Conservation (phyloP, 2,329 filamentous ascomycete genomes). For the Emergomyces africanus region DNA sequence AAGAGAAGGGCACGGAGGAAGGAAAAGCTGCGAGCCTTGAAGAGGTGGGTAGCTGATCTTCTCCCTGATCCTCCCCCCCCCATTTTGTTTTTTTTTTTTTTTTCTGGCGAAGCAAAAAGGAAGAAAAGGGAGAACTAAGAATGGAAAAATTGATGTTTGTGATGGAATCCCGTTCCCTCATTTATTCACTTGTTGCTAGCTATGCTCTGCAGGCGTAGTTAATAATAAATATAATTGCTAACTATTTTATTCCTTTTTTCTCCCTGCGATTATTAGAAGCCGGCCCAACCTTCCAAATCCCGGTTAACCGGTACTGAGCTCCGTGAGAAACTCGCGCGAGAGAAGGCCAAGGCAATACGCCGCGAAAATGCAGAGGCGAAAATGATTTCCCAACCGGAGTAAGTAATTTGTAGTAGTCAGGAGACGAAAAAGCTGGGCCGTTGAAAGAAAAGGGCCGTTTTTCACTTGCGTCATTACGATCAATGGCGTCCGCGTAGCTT, state of each 20-base stretch:
- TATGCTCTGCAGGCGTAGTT: background rate
- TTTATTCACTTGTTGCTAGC: background rate
- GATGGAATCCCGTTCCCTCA: background rate
- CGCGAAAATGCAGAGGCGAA: conserved; percentile 16
- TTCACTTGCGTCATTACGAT: background rate
- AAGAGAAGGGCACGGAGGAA: conserved; percentile 3
- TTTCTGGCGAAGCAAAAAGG: background rate
- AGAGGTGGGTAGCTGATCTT: conserved; percentile 21
- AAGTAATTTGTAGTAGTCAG: conserved; percentile 6
- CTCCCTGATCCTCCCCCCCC: too few species aligned
- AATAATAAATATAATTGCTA: conserved; percentile 5
- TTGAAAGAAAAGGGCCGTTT: background rate
- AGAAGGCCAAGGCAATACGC: conserved; percentile 25
- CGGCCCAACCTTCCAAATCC: conserved; percentile 7
- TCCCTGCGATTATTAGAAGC: conserved; percentile 11
- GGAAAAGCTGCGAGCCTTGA: conserved; percentile 9
- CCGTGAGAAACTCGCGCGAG: conserved; percentile 26
- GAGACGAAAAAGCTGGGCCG: background rate
- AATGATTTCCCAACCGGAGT: conserved; percentile 6
- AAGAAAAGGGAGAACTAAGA: background rate
- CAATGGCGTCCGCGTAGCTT: background rate
- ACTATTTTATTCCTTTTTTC: background rate
- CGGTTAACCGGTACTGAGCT: conserved; percentile 22
- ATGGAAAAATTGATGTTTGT: conserved; percentile 6
- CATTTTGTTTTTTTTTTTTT: too few species aligned